These are phyloP conservation scores for Verticillium nonalfalfae DNA, from an alignment of 2,329 filamentous ascomycete species.

Conservation along the genomic window DNA sequence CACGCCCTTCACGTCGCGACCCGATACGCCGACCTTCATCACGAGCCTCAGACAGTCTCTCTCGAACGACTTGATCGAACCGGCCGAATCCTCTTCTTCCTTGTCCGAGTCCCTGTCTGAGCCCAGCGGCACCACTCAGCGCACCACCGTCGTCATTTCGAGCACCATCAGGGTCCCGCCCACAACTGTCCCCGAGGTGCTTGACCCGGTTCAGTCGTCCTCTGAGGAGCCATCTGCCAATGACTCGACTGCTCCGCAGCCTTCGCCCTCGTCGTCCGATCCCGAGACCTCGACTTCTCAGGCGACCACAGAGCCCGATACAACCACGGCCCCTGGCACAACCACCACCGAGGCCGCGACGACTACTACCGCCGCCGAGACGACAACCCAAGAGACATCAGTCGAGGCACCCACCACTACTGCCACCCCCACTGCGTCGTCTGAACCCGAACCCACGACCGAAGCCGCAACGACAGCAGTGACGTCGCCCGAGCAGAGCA, in stretches of 20 bases:
- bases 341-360: not conserved
- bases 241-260: not conserved
- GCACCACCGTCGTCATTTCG: conserved; percentile 19
- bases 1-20: conserved; percentile 12
- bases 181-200: not conserved
- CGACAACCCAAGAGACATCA: not conserved
- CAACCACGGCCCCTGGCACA: conserved; percentile 7
- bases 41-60: conserved; percentile 11
- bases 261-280: not conserved
- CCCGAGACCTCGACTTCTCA: conserved; percentile 8
- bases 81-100: not conserved
- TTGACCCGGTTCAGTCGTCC: not conserved
- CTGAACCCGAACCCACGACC: not conserved
- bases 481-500: conserved; percentile 3
- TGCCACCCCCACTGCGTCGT: not conserved
- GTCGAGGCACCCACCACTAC: not conserved
- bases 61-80: not conserved
- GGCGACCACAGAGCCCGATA: not conserved
- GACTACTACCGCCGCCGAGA: not conserved
- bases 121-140: conserved; percentile 4
- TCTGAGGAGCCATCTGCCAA: not conserved
- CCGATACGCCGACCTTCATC: conserved; percentile 6
- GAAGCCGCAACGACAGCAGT: conserved; percentile 6
- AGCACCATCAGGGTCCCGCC: conserved; percentile 17
- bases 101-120: conserved; percentile 11